Percentiles rank a stretch among this genome's conserved stretches.
Conservation (phyloP, 352 stramenopile species). For the Phytophthora sp. region DNA sequence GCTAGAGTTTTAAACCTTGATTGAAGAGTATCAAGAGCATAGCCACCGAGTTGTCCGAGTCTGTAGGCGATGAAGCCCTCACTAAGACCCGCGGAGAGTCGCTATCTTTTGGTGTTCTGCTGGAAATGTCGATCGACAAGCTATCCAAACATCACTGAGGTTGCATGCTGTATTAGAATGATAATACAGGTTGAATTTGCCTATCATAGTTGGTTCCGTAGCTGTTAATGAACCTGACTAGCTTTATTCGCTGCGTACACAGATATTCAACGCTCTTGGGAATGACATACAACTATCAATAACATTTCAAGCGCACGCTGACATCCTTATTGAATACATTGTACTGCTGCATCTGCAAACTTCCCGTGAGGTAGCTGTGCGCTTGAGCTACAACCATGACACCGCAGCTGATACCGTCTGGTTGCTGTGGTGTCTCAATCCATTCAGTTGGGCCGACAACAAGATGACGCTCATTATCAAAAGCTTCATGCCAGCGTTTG, state of each 20-base stretch:
- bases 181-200: neutral
- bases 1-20: neutral
- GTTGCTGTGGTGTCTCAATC: neutral
- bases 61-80: neutral
- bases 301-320: neutral
- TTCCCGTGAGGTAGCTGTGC: neutral
- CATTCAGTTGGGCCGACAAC: no score
- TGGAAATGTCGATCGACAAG: neutral
- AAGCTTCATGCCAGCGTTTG: neutral
- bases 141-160: neutral
- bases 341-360: neutral
- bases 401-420: neutral
- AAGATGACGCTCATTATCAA: neutral
- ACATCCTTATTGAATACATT: neutral
- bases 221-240: neutral
- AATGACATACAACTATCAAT: neutral
- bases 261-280: neutral
- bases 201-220: neutral
- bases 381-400: neutral
- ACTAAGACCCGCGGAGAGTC: neutral
- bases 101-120: neutral
- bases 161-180: neutral
- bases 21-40: neutral
- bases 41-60: neutral
- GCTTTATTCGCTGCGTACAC: neutral